A percentile compares a stretch with the other conserved stretches of the same genome.
Conservation (phyloP, 345 rosid species). For the Cardamine resedifolia region DNA sequence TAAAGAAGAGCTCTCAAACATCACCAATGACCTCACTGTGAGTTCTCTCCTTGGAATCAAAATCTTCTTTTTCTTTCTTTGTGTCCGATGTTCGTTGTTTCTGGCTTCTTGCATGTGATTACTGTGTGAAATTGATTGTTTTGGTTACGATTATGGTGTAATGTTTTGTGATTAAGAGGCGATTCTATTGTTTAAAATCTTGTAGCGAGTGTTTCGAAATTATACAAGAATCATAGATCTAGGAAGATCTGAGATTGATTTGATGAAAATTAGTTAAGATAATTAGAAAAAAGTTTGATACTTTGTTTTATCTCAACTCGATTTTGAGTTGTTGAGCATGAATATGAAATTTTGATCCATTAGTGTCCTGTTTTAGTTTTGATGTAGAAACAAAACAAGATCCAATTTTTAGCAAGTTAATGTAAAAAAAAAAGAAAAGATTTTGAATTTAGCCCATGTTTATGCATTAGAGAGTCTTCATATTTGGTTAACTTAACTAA, state of each 20-base stretch:
- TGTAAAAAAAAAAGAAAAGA: neutral
- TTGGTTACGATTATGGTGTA: slow-evolving; percentile 25
- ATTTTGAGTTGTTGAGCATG: neutral
- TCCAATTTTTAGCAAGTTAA: neutral
- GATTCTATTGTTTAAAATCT: slow-evolving; percentile 13
- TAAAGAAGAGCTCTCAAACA: slow-evolving; percentile 81
- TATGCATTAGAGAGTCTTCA: neutral
- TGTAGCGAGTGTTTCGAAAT: slow-evolving; percentile 21
- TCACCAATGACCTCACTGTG: slow-evolving; percentile 78
- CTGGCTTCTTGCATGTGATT: slow-evolving; percentile 10
- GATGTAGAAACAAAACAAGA: neutral
- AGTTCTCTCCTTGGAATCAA: slow-evolving; percentile 2
- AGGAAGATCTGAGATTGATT: neutral
- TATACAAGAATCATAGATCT: slow-evolving; percentile 36
- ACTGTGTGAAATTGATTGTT: neutral
- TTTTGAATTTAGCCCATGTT: neutral
- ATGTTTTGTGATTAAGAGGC: slow-evolving; percentile 36
- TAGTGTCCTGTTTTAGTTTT: neutral
- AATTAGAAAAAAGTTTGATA: neutral
- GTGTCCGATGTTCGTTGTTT: neutral
- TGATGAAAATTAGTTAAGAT: slow-evolving; percentile 15
- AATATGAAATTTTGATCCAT: neutral
- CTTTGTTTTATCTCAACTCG: neutral
- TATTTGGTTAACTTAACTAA: neutral
- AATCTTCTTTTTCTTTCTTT: neutral